A percentile compares a stretch with the other conserved stretches of the same genome.
These are phyloP conservation scores for Agaricus blazei DNA, from an alignment of 768 basidiomycete genomes.

Conservation along the genomic window DNA sequence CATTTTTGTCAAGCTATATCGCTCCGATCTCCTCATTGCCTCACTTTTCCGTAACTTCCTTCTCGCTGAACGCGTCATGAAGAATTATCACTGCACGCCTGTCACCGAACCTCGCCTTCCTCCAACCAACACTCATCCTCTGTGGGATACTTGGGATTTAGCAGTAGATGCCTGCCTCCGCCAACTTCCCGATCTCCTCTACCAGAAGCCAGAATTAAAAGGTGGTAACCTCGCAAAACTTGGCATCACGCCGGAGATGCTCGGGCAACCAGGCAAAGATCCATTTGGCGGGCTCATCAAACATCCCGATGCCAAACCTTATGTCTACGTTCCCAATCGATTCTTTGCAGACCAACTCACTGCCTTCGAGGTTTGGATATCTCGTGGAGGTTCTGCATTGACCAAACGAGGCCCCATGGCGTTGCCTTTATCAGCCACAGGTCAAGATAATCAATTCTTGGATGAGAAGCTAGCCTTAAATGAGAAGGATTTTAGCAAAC, in stretches of 20 bases:
- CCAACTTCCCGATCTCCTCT: slow-evolving; percentile 83
- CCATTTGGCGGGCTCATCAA: slow-evolving; percentile 19
- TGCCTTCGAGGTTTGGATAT: slow-evolving; percentile 98
- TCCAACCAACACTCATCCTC: slow-evolving; percentile 91
- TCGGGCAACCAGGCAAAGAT: slow-evolving; percentile 26
- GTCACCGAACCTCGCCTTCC: slow-evolving; percentile 90
- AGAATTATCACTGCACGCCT: slow-evolving; percentile 95
- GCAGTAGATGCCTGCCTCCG: slow-evolving; percentile 92
- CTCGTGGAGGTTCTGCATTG: slow-evolving; percentile 82
- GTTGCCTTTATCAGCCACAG: slow-evolving; percentile 34
- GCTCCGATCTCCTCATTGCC: slow-evolving; percentile 93
- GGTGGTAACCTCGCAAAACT: slow-evolving; percentile 18
- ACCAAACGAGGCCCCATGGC: slow-evolving; percentile 75
- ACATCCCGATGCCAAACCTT: slow-evolving; percentile 38
- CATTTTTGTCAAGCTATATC: slow-evolving; percentile 88
- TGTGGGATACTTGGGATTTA: slow-evolving; percentile 98
- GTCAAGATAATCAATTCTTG: background rate
- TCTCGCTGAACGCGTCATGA: slow-evolving; percentile 96
- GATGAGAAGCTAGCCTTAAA: background rate
- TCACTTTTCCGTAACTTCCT: slow-evolving; percentile 97
- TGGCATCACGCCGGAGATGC: slow-evolving; percentile 34
- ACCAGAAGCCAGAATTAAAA: background rate
- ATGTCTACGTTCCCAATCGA: slow-evolving; percentile 76
- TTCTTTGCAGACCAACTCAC: slow-evolving; percentile 97
- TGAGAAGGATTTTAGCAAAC: slow-evolving; percentile 17